These are phyloP conservation scores for Nannizzia gypsea DNA, from an alignment of 2,329 filamentous ascomycete genomes.

Conservation along the genomic window DNA sequence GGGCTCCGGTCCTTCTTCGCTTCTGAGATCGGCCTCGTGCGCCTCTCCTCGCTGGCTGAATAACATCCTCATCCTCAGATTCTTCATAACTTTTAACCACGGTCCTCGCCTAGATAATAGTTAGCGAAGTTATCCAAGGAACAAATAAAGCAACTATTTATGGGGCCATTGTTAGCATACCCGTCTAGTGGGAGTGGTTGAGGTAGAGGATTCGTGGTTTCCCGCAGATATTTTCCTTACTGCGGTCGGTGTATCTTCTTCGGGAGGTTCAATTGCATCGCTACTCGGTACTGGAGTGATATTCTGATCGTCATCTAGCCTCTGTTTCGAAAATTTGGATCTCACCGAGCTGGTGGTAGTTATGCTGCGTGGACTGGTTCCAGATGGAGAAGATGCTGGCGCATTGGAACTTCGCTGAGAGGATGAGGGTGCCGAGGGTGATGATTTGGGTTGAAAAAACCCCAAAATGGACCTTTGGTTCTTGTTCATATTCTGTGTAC, in stretches of 20 bases:
- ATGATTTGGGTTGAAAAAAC: constrained; percentile 56
- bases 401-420: constrained; percentile 16
- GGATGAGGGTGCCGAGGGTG: constrained; percentile 33
- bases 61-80: constrained; percentile 61
- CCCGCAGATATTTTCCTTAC: constrained; percentile 35
- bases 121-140: neutral
- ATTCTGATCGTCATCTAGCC: constrained; percentile 25
- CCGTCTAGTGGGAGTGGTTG: constrained; percentile 62
- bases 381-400: constrained; percentile 4
- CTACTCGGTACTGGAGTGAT: constrained; percentile 72
- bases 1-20: constrained; percentile 37
- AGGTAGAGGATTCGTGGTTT: constrained; percentile 37
- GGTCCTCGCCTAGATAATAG: constrained; percentile 44
- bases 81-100: constrained; percentile 67
- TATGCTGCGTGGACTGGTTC: neutral
- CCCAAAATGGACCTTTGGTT: constrained; percentile 63
- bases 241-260: constrained; percentile 39
- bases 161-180: constrained; percentile 35
- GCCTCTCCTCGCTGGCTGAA: constrained; percentile 45
- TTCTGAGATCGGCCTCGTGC: constrained; percentile 41
- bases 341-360: neutral
- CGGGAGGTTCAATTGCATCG: constrained; percentile 57
- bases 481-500: constrained; percentile 42
- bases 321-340: neutral
- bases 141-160: neutral